Evolutionary conservation across 1,284 basidiomycete genomes (phyloP).

Genomic region (Cystobasidium sp.): DNA sequence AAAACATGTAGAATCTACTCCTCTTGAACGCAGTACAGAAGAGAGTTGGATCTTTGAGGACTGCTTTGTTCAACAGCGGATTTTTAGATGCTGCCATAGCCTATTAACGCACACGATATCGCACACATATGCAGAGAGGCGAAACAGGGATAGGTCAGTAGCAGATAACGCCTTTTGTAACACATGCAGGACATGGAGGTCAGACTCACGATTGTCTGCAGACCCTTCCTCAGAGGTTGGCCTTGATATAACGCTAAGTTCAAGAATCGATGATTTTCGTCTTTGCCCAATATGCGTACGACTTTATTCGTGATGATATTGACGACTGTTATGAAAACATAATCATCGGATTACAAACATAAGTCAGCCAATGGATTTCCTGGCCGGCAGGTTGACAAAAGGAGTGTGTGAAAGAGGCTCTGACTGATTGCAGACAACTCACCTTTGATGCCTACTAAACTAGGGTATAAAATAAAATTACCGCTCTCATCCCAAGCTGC

Average conservation of each 20-base stretch:
- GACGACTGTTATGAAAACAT: slow-evolving; percentile 67
- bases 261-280: slow-evolving; percentile 89
- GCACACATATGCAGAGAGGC: neutral
- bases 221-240: slow-evolving; percentile 80
- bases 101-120: slow-evolving; percentile 57
- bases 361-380: neutral
- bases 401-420: neutral
- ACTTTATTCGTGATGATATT: slow-evolving; percentile 94
- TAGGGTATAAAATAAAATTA: slow-evolving; percentile 89
- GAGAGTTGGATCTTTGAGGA: slow-evolving; percentile 83
- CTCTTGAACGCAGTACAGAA: slow-evolving; percentile 93
- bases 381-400: neutral
- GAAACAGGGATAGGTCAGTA: too few species aligned
- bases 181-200: neutral
- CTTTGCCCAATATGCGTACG: slow-evolving; percentile 86
- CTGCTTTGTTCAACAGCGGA: slow-evolving; percentile 84
- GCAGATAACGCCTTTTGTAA: neutral
- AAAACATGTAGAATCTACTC: slow-evolving; percentile 96
- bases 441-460: slow-evolving; percentile 95
- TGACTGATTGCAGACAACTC: slow-evolving; percentile 47
- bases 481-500: slow-evolving; percentile 97
- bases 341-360: neutral
- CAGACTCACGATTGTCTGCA: slow-evolving; percentile 74
- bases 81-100: slow-evolving; percentile 96
- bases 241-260: slow-evolving; percentile 91